These are phyloP conservation scores for Penicillium soppii DNA, from an alignment of 495 filamentous ascomycete species.

Conservation along the genomic window DNA sequence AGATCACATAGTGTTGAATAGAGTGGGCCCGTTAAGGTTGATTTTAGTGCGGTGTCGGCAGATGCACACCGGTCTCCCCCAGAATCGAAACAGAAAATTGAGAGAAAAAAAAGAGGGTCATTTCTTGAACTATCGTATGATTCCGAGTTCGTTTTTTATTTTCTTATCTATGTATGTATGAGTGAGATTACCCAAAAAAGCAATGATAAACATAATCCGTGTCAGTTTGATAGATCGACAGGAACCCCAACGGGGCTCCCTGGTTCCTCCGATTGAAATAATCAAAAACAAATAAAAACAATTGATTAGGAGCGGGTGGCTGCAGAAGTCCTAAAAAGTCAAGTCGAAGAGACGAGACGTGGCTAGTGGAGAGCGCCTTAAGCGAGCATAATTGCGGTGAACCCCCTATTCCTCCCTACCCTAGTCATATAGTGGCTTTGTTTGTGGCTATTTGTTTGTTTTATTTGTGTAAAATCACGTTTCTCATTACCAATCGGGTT, in stretches of 20 bases:
- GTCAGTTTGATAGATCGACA: background rate
- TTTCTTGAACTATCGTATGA: background rate
- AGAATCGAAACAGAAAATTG: background rate
- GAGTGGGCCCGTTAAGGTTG: slow-evolving; percentile 28
- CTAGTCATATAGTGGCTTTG: background rate
- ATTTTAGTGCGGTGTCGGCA: slow-evolving; percentile 29
- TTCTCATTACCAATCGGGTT: no score
- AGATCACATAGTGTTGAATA: slow-evolving; percentile 3
- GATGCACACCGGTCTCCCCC: slow-evolving; percentile 18
- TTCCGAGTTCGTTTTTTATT: background rate
- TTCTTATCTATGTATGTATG: background rate
- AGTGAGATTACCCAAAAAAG: background rate
- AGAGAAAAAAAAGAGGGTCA: background rate
- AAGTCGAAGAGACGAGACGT: slow-evolving; percentile 15
- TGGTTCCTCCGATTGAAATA: background rate
- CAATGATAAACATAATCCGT: background rate
- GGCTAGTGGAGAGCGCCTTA: slow-evolving; percentile 13
- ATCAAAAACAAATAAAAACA: background rate
- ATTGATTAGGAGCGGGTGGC: slow-evolving; percentile 17
- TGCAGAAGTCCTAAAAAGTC: slow-evolving; percentile 21
- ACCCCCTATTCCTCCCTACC: background rate
- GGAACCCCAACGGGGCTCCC: slow-evolving; percentile 1
- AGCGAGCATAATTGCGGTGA: slow-evolving; percentile 17
- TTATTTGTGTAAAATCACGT: background rate
- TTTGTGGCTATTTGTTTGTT: background rate